A percentile compares a stretch with the other conserved stretches of the same genome.
phyloP scores from a whole-genome alignment of 192 early-diverging fungal genomes.

The Chytriomyces sp. region DNA sequence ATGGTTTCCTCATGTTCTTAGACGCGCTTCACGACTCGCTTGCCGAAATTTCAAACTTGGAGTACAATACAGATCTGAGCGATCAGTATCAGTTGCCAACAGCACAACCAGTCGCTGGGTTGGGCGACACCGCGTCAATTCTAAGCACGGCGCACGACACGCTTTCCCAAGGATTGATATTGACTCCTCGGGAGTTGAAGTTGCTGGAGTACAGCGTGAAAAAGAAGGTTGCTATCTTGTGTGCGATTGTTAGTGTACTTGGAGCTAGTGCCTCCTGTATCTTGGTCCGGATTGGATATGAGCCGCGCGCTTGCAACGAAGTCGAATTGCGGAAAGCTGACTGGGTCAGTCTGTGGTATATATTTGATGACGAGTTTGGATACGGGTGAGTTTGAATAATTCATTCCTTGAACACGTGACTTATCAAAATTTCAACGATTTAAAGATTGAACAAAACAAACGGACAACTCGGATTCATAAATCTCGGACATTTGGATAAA shows the following conservation, averaged over 20 bases:
- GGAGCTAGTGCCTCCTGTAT: slow-evolving; percentile 8
- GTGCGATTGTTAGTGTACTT: slow-evolving; percentile 13
- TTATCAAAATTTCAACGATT: background rate
- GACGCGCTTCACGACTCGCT: slow-evolving; percentile 15
- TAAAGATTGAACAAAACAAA: slow-evolving; percentile 22
- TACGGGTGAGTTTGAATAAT: slow-evolving; percentile 25
- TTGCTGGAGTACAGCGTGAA: slow-evolving; percentile 17
- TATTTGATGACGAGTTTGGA: slow-evolving; percentile 37
- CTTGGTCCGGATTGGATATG: slow-evolving; percentile 24
- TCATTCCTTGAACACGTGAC: background rate
- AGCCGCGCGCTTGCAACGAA: slow-evolving; percentile 38
- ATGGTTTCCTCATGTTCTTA: background rate
- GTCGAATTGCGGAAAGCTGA: slow-evolving; percentile 27
- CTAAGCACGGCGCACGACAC: slow-evolving; percentile 1
- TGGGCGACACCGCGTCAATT: background rate
- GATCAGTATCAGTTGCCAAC: background rate
- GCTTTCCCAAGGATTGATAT: slow-evolving; percentile 18
- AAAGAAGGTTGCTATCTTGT: slow-evolving; percentile 7
- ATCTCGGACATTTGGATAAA: slow-evolving; percentile 34
- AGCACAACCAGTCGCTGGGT: background rate
- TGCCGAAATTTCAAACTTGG: background rate
- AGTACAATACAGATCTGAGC: slow-evolving; percentile 21
- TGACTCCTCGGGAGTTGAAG: slow-evolving; percentile 9
- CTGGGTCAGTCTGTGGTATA: slow-evolving; percentile 18
- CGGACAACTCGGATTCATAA: slow-evolving; percentile 28